These are phyloP conservation scores for Pseudonitzschia pungens DNA, from an alignment of 108 stramenopile genomes.

Conservation along the genomic window DNA sequence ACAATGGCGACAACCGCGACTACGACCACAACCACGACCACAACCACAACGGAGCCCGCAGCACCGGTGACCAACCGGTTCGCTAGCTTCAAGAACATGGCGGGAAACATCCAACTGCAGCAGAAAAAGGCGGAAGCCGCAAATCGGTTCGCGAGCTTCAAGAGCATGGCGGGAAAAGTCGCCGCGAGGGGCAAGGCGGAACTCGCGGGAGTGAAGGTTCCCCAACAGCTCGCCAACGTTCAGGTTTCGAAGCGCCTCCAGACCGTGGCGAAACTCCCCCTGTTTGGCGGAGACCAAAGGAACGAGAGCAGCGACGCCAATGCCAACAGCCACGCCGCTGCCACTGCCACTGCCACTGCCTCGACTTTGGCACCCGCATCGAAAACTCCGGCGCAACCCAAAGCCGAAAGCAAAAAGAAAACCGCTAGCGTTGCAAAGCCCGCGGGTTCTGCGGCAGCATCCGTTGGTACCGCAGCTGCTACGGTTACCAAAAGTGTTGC, in stretches of 20 bases:
- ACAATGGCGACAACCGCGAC: background rate
- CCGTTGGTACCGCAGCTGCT: too few relatives aligned
- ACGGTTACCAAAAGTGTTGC: too few relatives aligned
- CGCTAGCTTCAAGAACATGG: slow-evolving; percentile 1
- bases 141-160: slow-evolving; percentile 8
- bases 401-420: background rate
- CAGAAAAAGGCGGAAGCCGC: background rate
- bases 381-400: background rate
- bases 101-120: slow-evolving; percentile 1
- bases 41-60: background rate
- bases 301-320: background rate
- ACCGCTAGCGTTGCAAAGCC: too few relatives aligned
- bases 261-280: background rate
- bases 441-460: too few relatives aligned
- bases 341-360: background rate
- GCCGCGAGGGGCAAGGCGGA: background rate
- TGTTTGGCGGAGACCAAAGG: background rate
- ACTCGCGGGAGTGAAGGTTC: background rate
- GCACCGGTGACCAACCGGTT: background rate
- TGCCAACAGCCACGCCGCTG: too few relatives aligned
- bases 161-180: slow-evolving; percentile 9
- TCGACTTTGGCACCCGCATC: background rate
- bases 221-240: background rate
- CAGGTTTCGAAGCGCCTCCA: background rate
- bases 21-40: background rate